phyloP scores from a whole-genome alignment of 257 asterid genomes.

The Schizonepeta tenuifolia region DNA sequence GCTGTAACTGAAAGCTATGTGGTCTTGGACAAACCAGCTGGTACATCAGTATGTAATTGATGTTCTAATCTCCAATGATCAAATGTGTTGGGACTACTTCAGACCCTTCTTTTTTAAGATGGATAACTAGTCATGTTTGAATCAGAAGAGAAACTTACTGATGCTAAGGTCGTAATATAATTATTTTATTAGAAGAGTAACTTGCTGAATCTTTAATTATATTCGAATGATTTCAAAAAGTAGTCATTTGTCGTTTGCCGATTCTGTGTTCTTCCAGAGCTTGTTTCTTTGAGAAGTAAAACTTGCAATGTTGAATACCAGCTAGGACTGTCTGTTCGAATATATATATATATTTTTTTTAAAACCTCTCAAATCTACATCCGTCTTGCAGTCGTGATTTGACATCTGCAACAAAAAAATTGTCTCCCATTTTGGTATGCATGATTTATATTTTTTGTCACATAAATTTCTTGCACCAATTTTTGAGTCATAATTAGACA shows the following conservation, averaged over 20 bases:
- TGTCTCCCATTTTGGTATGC: not conserved
- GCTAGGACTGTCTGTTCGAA: not conserved
- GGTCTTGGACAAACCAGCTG: constrained; percentile 95
- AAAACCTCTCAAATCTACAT: too few relatives aligned
- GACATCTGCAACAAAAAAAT: not conserved
- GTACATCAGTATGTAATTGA: constrained; percentile 82
- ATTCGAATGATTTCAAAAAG: not conserved
- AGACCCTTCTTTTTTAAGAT: constrained; percentile 28
- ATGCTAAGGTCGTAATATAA: not conserved
- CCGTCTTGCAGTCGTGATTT: not conserved
- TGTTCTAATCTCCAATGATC: constrained; percentile 22
- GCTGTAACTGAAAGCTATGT: constrained; percentile 74
- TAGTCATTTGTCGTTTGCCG: not conserved
- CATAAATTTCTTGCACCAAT: not conserved
- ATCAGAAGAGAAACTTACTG: not conserved
- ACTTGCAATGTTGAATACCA: not conserved
- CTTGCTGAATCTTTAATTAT: too few relatives aligned
- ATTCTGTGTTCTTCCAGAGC: constrained; percentile 9
- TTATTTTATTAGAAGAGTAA: too few relatives aligned
- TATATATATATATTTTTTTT: too few relatives aligned
- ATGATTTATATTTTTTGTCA: not conserved
- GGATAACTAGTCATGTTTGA: constrained; percentile 14
- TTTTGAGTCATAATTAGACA: not conserved
- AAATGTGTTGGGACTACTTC: constrained; percentile 11
- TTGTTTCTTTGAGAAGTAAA: not conserved